A percentile compares a stretch with the other conserved stretches of the same genome.
Conservation (phyloP, 208 protist species). For the Leishmania gerbilli region DNA sequence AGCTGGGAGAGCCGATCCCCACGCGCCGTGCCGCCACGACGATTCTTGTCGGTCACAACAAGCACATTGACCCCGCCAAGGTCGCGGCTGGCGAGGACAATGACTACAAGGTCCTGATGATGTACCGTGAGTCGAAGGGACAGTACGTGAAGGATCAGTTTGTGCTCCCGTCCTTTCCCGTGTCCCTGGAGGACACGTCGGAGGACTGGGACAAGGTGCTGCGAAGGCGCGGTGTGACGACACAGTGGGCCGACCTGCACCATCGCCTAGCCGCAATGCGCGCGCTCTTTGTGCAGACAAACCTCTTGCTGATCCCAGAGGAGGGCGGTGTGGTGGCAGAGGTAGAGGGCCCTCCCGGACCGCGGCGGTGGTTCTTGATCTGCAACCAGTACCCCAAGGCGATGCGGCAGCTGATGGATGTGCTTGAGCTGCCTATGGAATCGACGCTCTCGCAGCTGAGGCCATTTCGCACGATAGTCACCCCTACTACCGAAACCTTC, state of each 20-base stretch:
- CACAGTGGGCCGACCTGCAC: conserved; percentile 68
- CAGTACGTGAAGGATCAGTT: conserved; percentile 86
- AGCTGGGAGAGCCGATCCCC: conserved; percentile 79
- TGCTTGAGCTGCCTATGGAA: conserved; percentile 89
- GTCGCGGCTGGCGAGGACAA: conserved; percentile 82
- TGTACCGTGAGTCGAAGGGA: conserved; percentile 76
- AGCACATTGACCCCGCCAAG: conserved; percentile 51
- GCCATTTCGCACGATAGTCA: conserved; percentile 78
- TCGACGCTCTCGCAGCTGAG: conserved; percentile 60
- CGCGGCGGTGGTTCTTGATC: conserved; percentile 79
- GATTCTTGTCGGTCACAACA: conserved; percentile 76
- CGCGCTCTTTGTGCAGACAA: conserved; percentile 66
- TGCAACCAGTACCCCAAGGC: conserved; percentile 56
- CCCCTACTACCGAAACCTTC: conserved; percentile 82
- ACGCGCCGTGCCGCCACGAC: conserved; percentile 71
- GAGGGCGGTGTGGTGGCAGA: conserved; percentile 83
- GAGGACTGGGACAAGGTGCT: conserved; percentile 83
- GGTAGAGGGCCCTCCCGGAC: conserved; percentile 86
- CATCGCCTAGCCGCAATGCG: conserved; percentile 80
- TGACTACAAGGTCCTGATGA: conserved; percentile 91
- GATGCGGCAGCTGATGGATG: conserved; percentile 79
- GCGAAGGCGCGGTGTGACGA: conserved; percentile 67
- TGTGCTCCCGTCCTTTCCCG: conserved; percentile 67
- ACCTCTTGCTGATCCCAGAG: conserved; percentile 82
- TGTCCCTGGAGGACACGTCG: conserved; percentile 65